Evolutionary conservation across 129 eudicot genomes (phyloP).

Genomic region (Ambrosia trifida): DNA sequence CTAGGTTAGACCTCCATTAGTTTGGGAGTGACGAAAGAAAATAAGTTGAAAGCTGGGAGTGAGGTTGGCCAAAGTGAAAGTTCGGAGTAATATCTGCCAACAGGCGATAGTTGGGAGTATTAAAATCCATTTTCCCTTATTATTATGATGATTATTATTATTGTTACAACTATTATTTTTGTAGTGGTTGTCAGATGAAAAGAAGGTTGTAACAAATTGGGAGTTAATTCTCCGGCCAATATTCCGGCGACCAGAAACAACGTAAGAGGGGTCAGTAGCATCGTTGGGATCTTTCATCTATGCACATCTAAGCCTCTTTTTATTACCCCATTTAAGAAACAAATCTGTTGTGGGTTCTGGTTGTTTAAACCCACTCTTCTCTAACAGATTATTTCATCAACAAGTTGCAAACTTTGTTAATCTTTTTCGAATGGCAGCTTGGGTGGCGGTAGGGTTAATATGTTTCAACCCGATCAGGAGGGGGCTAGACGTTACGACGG

Average conservation of each 20-base stretch:
- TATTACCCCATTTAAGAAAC: slow-evolving; percentile 57
- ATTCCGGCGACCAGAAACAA: slow-evolving; percentile 35
- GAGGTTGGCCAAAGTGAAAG: too few species aligned
- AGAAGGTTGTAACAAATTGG: slow-evolving; percentile 31
- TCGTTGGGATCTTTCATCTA: slow-evolving; percentile 37
- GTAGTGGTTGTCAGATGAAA: slow-evolving; percentile 20
- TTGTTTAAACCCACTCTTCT: slow-evolving; percentile 35
- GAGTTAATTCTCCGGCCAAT: slow-evolving; percentile 47
- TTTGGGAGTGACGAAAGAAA: too few species aligned
- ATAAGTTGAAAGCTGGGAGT: too few species aligned
- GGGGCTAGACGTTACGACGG: too few species aligned
- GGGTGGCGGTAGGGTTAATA: too few species aligned
- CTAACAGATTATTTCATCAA: slow-evolving; percentile 25
- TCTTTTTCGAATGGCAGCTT: too few species aligned
- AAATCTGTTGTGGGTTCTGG: slow-evolving; percentile 44
- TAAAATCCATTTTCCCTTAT: too few species aligned
- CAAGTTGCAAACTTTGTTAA: neutral
- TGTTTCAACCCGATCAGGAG: too few species aligned
- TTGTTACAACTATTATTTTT: neutral
- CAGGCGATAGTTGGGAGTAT: too few species aligned
- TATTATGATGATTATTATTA: too few species aligned
- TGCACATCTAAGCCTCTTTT: slow-evolving; percentile 53
- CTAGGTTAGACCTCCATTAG: too few species aligned
- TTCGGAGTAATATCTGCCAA: too few species aligned
- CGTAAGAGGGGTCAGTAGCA: slow-evolving; percentile 28